Conservation (phyloP, 2,329 filamentous ascomycete species). For the Xylariaceae sp. region DNA sequence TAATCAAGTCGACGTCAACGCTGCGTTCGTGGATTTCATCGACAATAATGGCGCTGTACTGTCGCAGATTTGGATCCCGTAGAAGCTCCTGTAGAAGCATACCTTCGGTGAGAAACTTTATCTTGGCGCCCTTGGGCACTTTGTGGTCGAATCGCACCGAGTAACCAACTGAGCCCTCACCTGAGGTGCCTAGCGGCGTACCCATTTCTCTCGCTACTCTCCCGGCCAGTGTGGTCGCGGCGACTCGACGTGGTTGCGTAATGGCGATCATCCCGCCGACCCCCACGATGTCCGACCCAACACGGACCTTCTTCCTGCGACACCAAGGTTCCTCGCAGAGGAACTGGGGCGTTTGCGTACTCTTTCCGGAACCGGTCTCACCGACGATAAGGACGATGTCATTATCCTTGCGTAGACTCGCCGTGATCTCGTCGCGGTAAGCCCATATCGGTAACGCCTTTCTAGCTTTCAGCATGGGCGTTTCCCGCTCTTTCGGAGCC, state of each 20-base stretch:
- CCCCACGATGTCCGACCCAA: slow-evolving; percentile 41
- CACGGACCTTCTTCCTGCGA: slow-evolving; percentile 48
- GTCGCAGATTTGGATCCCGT: slow-evolving; percentile 70
- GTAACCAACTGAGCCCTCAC: slow-evolving; percentile 67
- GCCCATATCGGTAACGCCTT: slow-evolving; percentile 76
- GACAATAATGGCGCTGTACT: slow-evolving; percentile 86
- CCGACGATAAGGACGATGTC: slow-evolving; percentile 75
- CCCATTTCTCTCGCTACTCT: slow-evolving; percentile 76
- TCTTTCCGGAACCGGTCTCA: slow-evolving; percentile 95
- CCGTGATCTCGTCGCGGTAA: slow-evolving; percentile 63
- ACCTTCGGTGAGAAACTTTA: slow-evolving; percentile 95
- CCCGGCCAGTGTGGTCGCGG: slow-evolving; percentile 82
- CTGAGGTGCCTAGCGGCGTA: slow-evolving; percentile 42
- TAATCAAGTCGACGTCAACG: slow-evolving; percentile 84
- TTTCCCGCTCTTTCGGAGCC: slow-evolving; percentile 15
- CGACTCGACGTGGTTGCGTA: slow-evolving; percentile 89
- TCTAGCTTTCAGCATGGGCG: slow-evolving; percentile 40
- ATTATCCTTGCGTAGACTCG: slow-evolving; percentile 57
- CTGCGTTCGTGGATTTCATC: slow-evolving; percentile 97
- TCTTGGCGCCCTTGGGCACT: slow-evolving; percentile 70
- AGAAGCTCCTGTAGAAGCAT: slow-evolving; percentile 94
- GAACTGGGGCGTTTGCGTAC: slow-evolving; percentile 93
- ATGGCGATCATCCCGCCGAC: slow-evolving; percentile 83
- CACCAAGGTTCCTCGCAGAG: slow-evolving; percentile 77
- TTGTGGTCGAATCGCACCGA: slow-evolving; percentile 91